These are phyloP conservation scores for Tympanopsis confertula DNA, from an alignment of 2,329 filamentous ascomycete species.

Conservation along the genomic window DNA sequence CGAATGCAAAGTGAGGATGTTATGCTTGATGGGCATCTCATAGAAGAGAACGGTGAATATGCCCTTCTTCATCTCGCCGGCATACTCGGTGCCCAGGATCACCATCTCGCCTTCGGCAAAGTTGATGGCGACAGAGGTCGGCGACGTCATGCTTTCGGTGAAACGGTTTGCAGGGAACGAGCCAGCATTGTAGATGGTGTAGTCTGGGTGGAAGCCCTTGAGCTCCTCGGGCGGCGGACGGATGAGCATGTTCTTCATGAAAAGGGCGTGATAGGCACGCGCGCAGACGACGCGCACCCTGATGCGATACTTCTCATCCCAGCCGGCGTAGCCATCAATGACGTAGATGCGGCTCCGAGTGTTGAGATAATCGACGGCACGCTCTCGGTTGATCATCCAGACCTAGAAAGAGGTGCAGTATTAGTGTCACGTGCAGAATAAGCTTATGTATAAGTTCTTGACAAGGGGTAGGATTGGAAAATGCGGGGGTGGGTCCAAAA, in stretches of 20 bases:
- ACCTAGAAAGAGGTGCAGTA: too few relatives aligned
- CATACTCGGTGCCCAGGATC: constrained; percentile 96
- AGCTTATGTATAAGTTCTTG: too few relatives aligned
- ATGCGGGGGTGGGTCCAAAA: too few relatives aligned
- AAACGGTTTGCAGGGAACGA: constrained; percentile 97
- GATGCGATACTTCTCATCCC: constrained; percentile 97
- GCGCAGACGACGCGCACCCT: constrained; percentile 95
- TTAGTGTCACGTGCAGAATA: too few relatives aligned
- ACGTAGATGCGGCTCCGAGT: constrained; percentile 98
- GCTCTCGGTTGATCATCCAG: constrained; percentile 98
- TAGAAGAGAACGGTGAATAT: constrained; percentile 99
- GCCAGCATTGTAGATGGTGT: constrained; percentile 98
- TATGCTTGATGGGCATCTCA: constrained; percentile 99
- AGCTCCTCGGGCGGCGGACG: constrained; percentile 83
- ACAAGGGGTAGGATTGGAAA: too few relatives aligned
- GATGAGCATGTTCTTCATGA: constrained; percentile 99
- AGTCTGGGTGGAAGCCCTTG: constrained; percentile 95
- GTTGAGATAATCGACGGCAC: constrained; percentile 98
- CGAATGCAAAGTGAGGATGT: constrained; percentile 94
- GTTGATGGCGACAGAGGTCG: constrained; percentile 96
- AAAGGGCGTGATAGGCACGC: constrained; percentile 96
- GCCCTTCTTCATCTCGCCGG: constrained; percentile 95
- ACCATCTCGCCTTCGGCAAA: constrained; percentile 99
- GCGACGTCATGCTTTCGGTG: constrained; percentile 96
- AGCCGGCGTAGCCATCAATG: constrained; percentile 91